Evolutionary conservation across 176 grass and related monocot species (phyloP).

Genomic region (Alloteropsis semialata): DNA sequence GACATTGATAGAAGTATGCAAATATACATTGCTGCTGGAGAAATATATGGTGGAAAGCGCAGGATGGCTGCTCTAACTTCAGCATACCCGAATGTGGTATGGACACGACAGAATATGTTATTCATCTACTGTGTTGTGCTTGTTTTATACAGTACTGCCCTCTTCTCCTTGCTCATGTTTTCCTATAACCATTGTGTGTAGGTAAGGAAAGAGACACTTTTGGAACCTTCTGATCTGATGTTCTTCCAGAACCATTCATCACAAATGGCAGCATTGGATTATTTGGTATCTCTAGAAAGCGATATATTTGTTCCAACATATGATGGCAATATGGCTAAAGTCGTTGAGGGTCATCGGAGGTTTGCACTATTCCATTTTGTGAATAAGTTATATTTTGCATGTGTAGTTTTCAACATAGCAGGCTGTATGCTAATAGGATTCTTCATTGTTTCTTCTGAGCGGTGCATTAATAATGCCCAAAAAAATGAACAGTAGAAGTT

Average conservation of each 20-base stretch:
- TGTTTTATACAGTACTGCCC: not conserved
- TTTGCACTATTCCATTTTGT: slow-evolving; percentile 30
- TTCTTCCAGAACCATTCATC: slow-evolving; percentile 98
- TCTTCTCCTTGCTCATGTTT: not conserved
- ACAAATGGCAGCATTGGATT: slow-evolving; percentile 97
- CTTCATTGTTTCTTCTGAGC: not conserved
- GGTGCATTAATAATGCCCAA: not conserved
- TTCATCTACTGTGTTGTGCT: not conserved
- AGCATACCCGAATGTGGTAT: slow-evolving; percentile 87
- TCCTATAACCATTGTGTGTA: slow-evolving; percentile 22
- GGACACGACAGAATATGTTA: not conserved
- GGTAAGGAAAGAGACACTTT: slow-evolving; percentile 89
- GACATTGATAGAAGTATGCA: slow-evolving; percentile 75
- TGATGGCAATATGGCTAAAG: slow-evolving; percentile 96
- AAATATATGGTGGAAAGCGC: slow-evolving; percentile 76
- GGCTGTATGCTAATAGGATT: slow-evolving; percentile 6
- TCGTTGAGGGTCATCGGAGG: slow-evolving; percentile 96
- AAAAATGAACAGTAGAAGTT: not conserved
- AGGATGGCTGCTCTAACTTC: slow-evolving; percentile 77
- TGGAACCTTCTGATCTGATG: slow-evolving; percentile 69
- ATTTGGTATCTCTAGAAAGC: slow-evolving; percentile 89
- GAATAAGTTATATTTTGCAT: not conserved
- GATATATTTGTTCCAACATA: slow-evolving; percentile 95
- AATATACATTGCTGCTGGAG: slow-evolving; percentile 93
- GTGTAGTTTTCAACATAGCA: not conserved